Evolutionary conservation across 2,329 filamentous ascomycete species (phyloP).

Genomic region (Colletotrichum tanaceti): DNA sequence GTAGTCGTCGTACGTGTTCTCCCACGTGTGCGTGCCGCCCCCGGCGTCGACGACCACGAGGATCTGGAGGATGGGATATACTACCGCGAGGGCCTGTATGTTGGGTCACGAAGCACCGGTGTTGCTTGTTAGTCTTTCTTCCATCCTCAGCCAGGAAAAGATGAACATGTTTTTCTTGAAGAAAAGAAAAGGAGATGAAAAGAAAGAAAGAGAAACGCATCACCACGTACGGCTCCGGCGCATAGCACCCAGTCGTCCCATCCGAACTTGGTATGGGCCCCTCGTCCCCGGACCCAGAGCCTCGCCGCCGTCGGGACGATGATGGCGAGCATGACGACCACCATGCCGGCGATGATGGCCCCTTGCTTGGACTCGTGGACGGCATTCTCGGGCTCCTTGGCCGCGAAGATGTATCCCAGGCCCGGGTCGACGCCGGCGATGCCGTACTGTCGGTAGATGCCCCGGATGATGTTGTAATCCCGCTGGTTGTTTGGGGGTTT

Average conservation of each 20-base stretch:
- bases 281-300: constrained; percentile 21
- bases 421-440: constrained; percentile 31
- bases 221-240: constrained; percentile 29
- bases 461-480: constrained; percentile 36
- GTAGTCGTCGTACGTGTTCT: constrained; percentile 37
- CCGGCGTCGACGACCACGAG: constrained; percentile 36
- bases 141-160: too few relatives aligned
- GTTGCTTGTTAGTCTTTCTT: too few relatives aligned
- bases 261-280: constrained; percentile 28
- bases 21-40: constrained; percentile 37
- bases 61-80: constrained; percentile 38
- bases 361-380: constrained; percentile 37
- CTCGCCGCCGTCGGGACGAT: constrained; percentile 24
- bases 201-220: too few relatives aligned
- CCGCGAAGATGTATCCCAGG: constrained; percentile 30
- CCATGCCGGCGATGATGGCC: constrained; percentile 39
- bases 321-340: constrained; percentile 33
- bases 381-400: constrained; percentile 17
- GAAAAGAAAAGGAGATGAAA: too few relatives aligned
- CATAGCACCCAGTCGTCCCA: constrained; percentile 36
- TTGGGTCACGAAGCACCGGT: too few relatives aligned
- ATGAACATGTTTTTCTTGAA: too few relatives aligned
- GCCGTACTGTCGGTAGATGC: constrained; percentile 36
- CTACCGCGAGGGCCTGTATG: constrained; percentile 21
- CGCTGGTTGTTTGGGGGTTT: constrained; percentile 32